Evolutionary conservation across 2,329 filamentous ascomycete species (phyloP), one percentile per base, ranked within the genome.

Genomic region (Sarocladiaceae sp.): DNA sequence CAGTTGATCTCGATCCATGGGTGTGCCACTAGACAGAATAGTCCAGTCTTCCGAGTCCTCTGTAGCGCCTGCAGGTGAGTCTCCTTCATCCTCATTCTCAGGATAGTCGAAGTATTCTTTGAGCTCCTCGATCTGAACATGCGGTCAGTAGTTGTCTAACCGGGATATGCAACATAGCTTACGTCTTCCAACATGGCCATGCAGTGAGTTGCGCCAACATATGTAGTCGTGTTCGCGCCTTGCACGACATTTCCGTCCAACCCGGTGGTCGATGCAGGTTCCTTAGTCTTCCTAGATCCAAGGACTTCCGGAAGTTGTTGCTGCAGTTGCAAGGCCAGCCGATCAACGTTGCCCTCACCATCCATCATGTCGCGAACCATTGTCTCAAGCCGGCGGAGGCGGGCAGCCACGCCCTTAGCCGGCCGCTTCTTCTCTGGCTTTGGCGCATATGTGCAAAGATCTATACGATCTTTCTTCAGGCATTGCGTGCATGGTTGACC

Each of bases 111-210:
- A 82, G 57, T 79, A 83, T 52, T 67, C 71, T 62, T 82, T 81
- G 8, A 83, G 66, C 52, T 83, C 79, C 59, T 83, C 78, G 46
- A 83, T 82, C 77, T 83, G 58, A 26, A 18, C 10, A 22, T 15
- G 12, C 15, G n/a, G 20, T 48, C 11, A 33, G 22, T 10, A 4
- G 13, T 11, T 20, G 15, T n/a, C 3, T 48, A 11, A 10, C n/a
- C 6, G 8, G 15, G 11, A 3, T 20, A 26, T 33, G 44, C n/a
- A 22, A 15, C 8, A 25, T 18, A 28, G 65, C 74, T 71, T 58
- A 82, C 79, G 67, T 83, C 77, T 59, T 83, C 77, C 11, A 83
- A 64, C 63, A 83, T 81, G 2, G 80, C 80, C 68, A 82, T 76
- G 57, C 79, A 82, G 54, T 83, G 79, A 40, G 80, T 83, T 3